Percentiles rank a stretch among this genome's conserved stretches.
Conservation (phyloP, 2,329 filamentous ascomycete species). For the Dothistroma septosporum region DNA sequence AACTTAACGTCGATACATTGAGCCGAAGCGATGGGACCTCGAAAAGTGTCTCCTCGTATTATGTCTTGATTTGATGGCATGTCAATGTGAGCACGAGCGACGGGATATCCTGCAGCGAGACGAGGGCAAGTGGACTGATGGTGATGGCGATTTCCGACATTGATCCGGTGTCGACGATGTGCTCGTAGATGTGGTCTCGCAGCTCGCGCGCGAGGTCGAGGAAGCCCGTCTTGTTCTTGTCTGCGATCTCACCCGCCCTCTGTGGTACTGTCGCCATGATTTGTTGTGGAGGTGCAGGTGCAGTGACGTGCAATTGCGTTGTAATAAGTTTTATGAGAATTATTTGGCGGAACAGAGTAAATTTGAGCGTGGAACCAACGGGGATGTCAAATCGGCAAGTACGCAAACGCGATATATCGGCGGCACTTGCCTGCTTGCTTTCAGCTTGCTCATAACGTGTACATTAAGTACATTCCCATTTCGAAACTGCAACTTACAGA, state of each 20-base stretch:
- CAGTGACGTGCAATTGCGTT: background rate
- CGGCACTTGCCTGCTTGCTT: background rate
- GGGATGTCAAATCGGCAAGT: background rate
- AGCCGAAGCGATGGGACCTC: background rate
- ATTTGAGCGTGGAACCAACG: background rate
- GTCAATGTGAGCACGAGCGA: background rate
- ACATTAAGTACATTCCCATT: background rate
- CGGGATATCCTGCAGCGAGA: background rate
- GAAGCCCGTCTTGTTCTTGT: background rate
- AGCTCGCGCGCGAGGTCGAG: background rate
- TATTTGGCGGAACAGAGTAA: background rate
- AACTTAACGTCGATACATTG: background rate
- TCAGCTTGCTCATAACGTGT: constrained; percentile 2
- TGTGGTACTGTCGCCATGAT: background rate
- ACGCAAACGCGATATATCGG: background rate
- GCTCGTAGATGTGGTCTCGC: background rate
- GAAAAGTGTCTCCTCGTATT: background rate
- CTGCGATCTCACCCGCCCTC: background rate
- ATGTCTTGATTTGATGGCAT: background rate
- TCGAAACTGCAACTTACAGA: constrained; percentile 4
- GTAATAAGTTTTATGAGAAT: background rate
- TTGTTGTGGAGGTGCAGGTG: background rate
- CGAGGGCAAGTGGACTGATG: background rate
- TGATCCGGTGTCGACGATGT: background rate
- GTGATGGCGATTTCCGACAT: background rate